These are phyloP conservation scores for Zoysia matrella DNA, from an alignment of 202 grass and related monocot genomes.

Conservation along the genomic window DNA sequence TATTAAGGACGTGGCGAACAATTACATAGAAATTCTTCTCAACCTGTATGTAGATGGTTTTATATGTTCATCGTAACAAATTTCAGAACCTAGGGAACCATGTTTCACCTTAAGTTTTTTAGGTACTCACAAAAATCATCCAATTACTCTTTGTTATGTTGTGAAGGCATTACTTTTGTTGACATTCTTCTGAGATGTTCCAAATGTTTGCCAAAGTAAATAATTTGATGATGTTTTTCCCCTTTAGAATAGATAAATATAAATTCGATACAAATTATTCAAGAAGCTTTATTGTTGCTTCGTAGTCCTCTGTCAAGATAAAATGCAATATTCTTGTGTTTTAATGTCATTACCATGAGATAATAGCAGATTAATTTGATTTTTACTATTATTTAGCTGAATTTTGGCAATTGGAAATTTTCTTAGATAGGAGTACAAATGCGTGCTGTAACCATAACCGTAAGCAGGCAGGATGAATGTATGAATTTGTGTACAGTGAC, in stretches of 20 bases:
- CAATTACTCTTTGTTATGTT: not conserved
- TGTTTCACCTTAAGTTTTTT: not conserved
- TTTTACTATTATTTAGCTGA: not conserved
- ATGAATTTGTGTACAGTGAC: not conserved
- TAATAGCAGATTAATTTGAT: not conserved
- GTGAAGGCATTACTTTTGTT: conserved; percentile 8
- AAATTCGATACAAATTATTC: not conserved
- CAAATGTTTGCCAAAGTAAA: conserved; percentile 4
- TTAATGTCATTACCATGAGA: conserved; percentile 20
- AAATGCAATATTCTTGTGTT: conserved; percentile 8
- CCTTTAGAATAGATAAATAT: conserved; percentile 14
- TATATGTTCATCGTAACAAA: not conserved
- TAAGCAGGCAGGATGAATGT: conserved; percentile 4
- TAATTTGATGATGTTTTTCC: not conserved
- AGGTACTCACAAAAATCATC: not conserved
- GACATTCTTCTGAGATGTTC: conserved; percentile 21
- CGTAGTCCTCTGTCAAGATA: conserved; percentile 28
- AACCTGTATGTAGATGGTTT: conserved; percentile 19
- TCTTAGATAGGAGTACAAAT: not conserved
- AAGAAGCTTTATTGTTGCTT: conserved; percentile 31
- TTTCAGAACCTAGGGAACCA: conserved; percentile 12
- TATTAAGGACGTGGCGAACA: not conserved
- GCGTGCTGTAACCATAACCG: not conserved
- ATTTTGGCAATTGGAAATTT: not conserved
- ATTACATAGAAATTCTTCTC: not conserved